Evolutionary conservation across 768 basidiomycete species (phyloP).

Genomic region (Boletus sensibilis): DNA sequence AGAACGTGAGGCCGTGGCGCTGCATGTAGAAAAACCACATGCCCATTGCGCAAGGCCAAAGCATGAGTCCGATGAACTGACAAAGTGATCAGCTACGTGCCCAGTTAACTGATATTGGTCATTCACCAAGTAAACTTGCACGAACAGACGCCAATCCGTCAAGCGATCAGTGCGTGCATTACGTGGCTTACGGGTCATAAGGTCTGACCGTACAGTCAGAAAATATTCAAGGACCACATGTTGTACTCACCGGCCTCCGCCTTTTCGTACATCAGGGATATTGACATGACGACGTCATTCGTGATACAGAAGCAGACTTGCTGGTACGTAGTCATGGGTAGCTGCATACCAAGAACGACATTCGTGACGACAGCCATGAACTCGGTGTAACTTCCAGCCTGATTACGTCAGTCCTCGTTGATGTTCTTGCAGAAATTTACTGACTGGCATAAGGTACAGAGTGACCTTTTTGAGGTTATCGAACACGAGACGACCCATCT

Average conservation of each 20-base stretch:
- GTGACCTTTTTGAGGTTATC: conserved; percentile 56
- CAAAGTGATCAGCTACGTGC: not conserved
- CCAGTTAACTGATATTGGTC: not conserved
- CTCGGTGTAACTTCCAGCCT: conserved; percentile 56
- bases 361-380: conserved; percentile 57
- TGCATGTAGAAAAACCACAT: conserved; percentile 42
- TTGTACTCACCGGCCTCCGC: conserved; percentile 42
- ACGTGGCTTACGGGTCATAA: conserved; percentile 49
- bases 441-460: conserved; percentile 42
- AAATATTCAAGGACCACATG: not conserved
- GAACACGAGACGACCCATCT: conserved; percentile 58
- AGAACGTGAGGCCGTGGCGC: conserved; percentile 34
- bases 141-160: conserved; percentile 47
- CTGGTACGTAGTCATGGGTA: conserved; percentile 52
- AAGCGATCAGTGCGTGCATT: conserved; percentile 47
- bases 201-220: conserved; percentile 27
- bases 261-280: conserved; percentile 51
- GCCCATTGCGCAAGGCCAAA: conserved; percentile 44
- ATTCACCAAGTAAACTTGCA: conserved; percentile 47
- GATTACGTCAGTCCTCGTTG: not conserved
- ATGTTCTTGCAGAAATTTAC: not conserved
- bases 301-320: conserved; percentile 55
- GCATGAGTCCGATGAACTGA: conserved; percentile 43
- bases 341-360: conserved; percentile 58
- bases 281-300: conserved; percentile 50